phyloP scores from a whole-genome alignment of 108 stramenopile genomes.

The Licmophora abbreviata region DNA sequence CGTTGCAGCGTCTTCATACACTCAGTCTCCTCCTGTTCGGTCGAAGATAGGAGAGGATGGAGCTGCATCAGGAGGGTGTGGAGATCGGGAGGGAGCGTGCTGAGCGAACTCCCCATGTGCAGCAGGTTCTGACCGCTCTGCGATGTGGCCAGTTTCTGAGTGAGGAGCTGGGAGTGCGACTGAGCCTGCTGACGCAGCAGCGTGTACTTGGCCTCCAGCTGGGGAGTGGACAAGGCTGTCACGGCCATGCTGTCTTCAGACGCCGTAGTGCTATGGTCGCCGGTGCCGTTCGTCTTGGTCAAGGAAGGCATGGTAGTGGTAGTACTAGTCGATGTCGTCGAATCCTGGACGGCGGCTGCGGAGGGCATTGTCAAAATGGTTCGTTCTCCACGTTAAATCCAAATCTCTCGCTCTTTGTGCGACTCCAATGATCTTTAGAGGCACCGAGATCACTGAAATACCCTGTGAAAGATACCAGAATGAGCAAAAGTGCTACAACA shows the following conservation, averaged over 20 bases:
- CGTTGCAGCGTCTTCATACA: conserved; percentile 41
- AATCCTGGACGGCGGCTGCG: no score
- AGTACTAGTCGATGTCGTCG: no score
- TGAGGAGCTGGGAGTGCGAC: conserved; percentile 59
- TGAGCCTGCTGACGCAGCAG: conserved; percentile 43
- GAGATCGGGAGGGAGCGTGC: conserved; percentile 73
- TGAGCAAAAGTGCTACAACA: no score
- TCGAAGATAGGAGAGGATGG: conserved; percentile 43
- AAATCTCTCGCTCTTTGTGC: no score
- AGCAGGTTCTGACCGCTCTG: conserved; percentile 78
- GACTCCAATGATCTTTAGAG: no score
- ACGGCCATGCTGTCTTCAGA: background rate
- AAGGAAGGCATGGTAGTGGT: no score
- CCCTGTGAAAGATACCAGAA: no score
- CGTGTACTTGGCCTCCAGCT: conserved; percentile 32
- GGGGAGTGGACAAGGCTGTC: conserved; percentile 34
- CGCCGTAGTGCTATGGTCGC: no score
- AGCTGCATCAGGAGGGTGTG: conserved; percentile 59
- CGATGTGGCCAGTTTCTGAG: conserved; percentile 72
- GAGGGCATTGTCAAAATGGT: no score
- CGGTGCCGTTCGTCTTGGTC: no score
- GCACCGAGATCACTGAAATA: no score
- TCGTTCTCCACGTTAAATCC: no score
- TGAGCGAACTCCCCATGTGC: conserved; percentile 71
- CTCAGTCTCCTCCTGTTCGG: conserved; percentile 38